phyloP scores from a whole-genome alignment of 2,329 filamentous ascomycete genomes.

The Colletotrichum echinochloae region DNA sequence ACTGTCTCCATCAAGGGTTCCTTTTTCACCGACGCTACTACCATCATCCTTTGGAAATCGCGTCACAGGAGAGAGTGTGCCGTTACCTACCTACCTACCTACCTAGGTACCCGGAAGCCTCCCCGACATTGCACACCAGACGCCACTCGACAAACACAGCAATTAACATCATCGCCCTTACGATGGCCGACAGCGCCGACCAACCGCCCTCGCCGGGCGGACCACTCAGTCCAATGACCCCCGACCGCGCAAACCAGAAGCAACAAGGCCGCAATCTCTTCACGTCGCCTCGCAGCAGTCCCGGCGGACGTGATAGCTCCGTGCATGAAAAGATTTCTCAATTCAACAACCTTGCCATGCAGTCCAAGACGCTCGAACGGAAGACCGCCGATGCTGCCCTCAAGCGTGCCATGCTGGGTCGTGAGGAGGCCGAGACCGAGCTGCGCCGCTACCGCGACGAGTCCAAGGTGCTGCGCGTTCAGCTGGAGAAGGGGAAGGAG shows the following conservation, averaged over 20 bases:
- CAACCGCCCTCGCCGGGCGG: conserved; percentile 64
- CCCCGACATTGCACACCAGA: neutral
- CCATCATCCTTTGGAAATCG: conserved; percentile 4
- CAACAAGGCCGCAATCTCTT: conserved; percentile 54
- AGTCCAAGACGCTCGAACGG: conserved; percentile 71
- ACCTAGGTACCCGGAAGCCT: neutral
- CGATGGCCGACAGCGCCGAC: conserved; percentile 60
- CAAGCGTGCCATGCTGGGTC: conserved; percentile 74
- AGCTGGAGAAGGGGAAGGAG: conserved; percentile 74
- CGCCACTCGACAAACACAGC: conserved; percentile 1
- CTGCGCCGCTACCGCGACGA: conserved; percentile 74
- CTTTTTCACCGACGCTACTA: conserved; percentile 14
- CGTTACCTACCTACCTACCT: neutral
- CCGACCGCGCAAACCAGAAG: conserved; percentile 71
- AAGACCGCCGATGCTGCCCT: conserved; percentile 74
- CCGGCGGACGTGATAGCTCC: conserved; percentile 63
- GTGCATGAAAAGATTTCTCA: conserved; percentile 77
- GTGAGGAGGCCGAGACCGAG: conserved; percentile 79
- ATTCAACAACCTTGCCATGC: conserved; percentile 75
- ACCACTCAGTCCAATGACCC: conserved; percentile 71
- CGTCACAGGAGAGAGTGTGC: neutral
- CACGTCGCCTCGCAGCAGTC: conserved; percentile 52
- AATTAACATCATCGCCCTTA: conserved; percentile 16
- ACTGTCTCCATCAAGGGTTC: conserved; percentile 26
- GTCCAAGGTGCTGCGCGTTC: conserved; percentile 63